Evolutionary conservation across 179 eudicot species (phyloP).

Genomic region (Beta corolliflora): DNA sequence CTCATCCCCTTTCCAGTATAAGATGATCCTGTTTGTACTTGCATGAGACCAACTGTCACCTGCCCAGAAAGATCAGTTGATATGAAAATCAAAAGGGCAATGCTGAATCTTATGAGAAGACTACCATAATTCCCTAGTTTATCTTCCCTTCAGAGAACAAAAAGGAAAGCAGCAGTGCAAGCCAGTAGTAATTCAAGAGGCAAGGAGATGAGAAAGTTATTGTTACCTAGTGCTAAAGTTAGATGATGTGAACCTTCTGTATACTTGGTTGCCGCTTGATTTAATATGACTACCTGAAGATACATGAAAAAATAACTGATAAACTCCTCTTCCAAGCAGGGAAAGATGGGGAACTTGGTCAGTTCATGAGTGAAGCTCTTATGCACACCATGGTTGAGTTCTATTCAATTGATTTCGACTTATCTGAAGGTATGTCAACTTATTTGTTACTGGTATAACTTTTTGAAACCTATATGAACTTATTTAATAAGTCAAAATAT

Average conservation of each 20-base stretch:
- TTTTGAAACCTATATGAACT: too few species aligned
- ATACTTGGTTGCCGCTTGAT: constrained; percentile 84
- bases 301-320: neutral
- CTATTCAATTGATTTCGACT: too few species aligned
- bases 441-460: too few species aligned
- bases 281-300: constrained; percentile 73
- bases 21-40: constrained; percentile 79
- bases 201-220: constrained; percentile 8
- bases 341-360: neutral
- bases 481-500: too few species aligned
- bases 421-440: too few species aligned
- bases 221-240: constrained; percentile 89
- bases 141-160: too few species aligned
- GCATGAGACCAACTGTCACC: constrained; percentile 99
- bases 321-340: too few species aligned
- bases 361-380: neutral
- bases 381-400: too few species aligned
- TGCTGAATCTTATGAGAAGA: neutral
- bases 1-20: constrained; percentile 84
- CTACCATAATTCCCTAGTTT: too few species aligned
- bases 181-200: neutral
- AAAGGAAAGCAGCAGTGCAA: neutral
- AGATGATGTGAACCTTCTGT: constrained; percentile 76
- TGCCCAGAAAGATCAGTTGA: constrained; percentile 28
- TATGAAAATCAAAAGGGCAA: neutral